Percentiles rank a stretch among this genome's conserved stretches.
These are phyloP conservation scores for Saxophila tyrrhenica DNA, from an alignment of 495 filamentous ascomycete species.

Conservation along the genomic window DNA sequence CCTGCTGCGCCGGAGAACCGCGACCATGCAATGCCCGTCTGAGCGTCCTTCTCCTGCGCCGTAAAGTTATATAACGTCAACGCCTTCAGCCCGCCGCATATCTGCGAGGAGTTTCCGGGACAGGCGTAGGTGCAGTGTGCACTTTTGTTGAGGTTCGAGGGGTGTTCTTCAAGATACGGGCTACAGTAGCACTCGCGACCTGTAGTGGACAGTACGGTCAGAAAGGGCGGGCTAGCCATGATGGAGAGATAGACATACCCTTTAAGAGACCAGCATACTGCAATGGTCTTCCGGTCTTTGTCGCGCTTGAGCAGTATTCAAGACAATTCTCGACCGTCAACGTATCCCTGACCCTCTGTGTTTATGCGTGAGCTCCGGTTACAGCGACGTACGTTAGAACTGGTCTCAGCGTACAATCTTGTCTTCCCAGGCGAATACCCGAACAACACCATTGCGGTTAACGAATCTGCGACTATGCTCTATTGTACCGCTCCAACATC, in stretches of 20 bases:
- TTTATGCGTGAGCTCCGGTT: too few species aligned
- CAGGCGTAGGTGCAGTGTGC: constrained; percentile 18
- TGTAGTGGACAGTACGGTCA: background rate
- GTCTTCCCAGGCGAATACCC: too few species aligned
- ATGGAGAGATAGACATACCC: constrained; percentile 3
- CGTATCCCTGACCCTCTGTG: constrained; percentile 20
- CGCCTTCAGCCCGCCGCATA: constrained; percentile 22
- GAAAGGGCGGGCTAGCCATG: background rate
- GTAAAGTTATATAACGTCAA: constrained; percentile 17
- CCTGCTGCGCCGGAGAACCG: background rate
- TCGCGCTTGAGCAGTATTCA: constrained; percentile 18
- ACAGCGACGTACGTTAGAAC: constrained; percentile 15
- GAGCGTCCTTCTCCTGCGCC: too few species aligned
- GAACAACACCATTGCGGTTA: too few species aligned
- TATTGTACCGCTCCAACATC: constrained; percentile 33
- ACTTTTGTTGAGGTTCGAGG: constrained; percentile 17
- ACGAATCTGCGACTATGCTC: too few species aligned
- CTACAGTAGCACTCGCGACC: constrained; percentile 26
- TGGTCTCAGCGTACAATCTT: too few species aligned
- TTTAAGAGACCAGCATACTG: constrained; percentile 28
- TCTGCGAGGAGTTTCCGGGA: constrained; percentile 17
- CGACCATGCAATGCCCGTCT: background rate
- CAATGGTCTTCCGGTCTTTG: constrained; percentile 4
- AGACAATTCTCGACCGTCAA: constrained; percentile 25
- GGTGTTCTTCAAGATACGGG: constrained; percentile 10